A percentile compares a stretch with the other conserved stretches of the same genome.
These are phyloP conservation scores for Floccularia luteovirens DNA, from an alignment of 768 basidiomycete genomes.

Conservation along the genomic window DNA sequence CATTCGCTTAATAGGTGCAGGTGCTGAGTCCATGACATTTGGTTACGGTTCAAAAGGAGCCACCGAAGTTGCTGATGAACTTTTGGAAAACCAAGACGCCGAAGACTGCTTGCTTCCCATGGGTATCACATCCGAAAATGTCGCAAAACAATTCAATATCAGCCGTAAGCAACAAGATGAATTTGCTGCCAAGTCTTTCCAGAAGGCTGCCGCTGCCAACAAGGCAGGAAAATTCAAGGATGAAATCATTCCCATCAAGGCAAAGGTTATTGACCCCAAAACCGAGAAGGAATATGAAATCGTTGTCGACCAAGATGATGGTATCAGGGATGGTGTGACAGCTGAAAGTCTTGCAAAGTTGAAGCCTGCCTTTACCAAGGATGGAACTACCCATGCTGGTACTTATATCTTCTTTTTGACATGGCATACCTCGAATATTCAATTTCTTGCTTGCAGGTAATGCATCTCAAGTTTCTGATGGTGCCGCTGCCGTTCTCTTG, in stretches of 20 bases:
- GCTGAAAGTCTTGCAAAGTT: slow-evolving; percentile 70
- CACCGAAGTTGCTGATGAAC: slow-evolving; percentile 53
- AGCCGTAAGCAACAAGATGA: slow-evolving; percentile 73
- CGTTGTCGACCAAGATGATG: slow-evolving; percentile 76
- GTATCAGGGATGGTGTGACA: slow-evolving; percentile 81
- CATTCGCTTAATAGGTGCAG: slow-evolving; percentile 62
- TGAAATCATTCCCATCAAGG: slow-evolving; percentile 80
- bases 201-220: slow-evolving; percentile 74
- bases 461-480: slow-evolving; percentile 87
- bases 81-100: slow-evolving; percentile 61
- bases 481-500: slow-evolving; percentile 85
- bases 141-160: slow-evolving; percentile 70
- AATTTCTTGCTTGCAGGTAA: slow-evolving; percentile 36
- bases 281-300: slow-evolving; percentile 60
- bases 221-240: slow-evolving; percentile 75
- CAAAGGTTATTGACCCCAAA: slow-evolving; percentile 65
- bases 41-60: slow-evolving; percentile 57
- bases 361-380: slow-evolving; percentile 78
- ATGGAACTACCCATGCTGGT: slow-evolving; percentile 71
- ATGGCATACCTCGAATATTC: neutral
- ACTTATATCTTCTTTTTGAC: slow-evolving; percentile 7
- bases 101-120: slow-evolving; percentile 82
- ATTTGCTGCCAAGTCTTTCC: slow-evolving; percentile 80
- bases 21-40: slow-evolving; percentile 86
- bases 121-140: slow-evolving; percentile 95